phyloP scores from a whole-genome alignment of 2,329 filamentous ascomycete species.

The Aspergillus sp. region DNA sequence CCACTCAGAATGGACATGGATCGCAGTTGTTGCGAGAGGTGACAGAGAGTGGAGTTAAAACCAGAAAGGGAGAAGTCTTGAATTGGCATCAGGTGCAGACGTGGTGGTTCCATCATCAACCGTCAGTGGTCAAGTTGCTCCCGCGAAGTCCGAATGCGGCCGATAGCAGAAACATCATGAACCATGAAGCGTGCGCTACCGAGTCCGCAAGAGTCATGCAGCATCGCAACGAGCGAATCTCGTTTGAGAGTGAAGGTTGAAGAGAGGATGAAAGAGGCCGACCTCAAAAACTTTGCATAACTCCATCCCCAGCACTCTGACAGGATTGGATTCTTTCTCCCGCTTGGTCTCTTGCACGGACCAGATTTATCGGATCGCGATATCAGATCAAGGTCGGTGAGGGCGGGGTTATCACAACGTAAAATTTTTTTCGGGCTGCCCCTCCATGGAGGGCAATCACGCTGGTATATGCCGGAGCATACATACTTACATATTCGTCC shows the following conservation, averaged over 20 bases:
- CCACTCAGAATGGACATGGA: conserved; percentile 4
- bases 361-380: conserved; percentile 7
- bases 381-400: conserved; percentile 16
- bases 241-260: neutral
- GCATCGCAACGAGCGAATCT: neutral
- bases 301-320: conserved; percentile 8
- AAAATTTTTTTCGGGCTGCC: conserved; percentile 3
- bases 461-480: conserved; percentile 5
- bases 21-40: neutral
- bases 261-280: neutral
- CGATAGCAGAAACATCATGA: neutral
- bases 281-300: conserved; percentile 4
- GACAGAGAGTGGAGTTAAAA: neutral
- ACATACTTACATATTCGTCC: neutral
- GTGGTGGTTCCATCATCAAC: neutral
- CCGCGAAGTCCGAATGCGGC: neutral
- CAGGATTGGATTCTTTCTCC: conserved; percentile 5
- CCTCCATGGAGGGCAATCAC: neutral
- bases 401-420: conserved; percentile 6
- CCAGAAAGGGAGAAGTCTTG: neutral
- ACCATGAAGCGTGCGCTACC: neutral
- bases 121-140: neutral
- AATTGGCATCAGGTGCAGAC: neutral
- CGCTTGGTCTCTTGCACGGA: conserved; percentile 12
- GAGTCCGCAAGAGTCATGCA: neutral